phyloP scores from a whole-genome alignment of 306 rosid genomes.

The Styphnolobium japonicum region DNA sequence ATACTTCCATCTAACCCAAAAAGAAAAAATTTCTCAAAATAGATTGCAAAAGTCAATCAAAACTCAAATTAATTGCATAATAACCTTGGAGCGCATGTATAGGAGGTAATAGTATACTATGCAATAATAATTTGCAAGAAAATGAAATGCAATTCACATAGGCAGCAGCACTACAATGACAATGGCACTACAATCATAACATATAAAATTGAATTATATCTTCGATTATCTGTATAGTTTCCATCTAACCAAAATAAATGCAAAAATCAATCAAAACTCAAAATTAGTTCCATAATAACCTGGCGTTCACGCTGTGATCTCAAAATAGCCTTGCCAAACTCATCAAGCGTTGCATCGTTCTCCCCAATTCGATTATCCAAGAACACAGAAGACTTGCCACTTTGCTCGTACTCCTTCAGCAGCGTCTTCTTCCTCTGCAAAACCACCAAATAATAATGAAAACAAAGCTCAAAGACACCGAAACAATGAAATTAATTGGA shows the following conservation, averaged over 20 bases:
- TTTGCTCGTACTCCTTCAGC: slow-evolving; percentile 73
- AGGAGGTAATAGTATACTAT: too few relatives aligned
- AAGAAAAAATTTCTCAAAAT: too few relatives aligned
- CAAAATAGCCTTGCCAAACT: slow-evolving; percentile 76
- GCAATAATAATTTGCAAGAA: too few relatives aligned
- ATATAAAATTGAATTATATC: not conserved
- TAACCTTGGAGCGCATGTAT: too few relatives aligned
- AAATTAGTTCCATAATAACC: slow-evolving; percentile 32
- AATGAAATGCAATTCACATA: too few relatives aligned
- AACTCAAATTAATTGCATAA: not conserved
- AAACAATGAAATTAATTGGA: not conserved
- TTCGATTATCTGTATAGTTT: not conserved
- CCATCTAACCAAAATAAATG: not conserved
- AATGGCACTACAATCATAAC: not conserved
- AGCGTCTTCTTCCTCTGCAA: slow-evolving; percentile 77
- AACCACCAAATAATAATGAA: too few relatives aligned
- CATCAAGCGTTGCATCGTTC: slow-evolving; percentile 58
- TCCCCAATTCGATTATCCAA: slow-evolving; percentile 85
- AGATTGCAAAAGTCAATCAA: not conserved
- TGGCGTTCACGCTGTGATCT: slow-evolving; percentile 86
- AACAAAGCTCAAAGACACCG: too few relatives aligned
- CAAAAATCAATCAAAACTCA: not conserved
- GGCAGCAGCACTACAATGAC: too few relatives aligned
- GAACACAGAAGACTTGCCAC: slow-evolving; percentile 60
- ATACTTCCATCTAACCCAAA: too few relatives aligned